phyloP scores from a whole-genome alignment of 2,329 filamentous ascomycete species.

The Colletotrichum sp. region DNA sequence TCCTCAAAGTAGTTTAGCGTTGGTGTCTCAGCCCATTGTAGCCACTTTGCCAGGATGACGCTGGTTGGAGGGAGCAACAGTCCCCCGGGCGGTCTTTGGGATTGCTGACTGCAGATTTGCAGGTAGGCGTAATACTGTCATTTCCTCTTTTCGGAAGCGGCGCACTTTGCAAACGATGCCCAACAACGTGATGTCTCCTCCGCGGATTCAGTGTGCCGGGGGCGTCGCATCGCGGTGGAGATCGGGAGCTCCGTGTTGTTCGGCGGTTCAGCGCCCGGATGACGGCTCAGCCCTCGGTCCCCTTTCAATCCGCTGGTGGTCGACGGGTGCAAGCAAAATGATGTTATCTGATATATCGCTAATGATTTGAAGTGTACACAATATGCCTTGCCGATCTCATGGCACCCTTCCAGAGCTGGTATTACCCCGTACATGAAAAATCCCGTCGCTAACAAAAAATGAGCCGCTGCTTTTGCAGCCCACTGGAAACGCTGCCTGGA shows the following conservation, averaged over 20 bases:
- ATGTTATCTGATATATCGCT: not conserved
- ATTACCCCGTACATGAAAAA: not conserved
- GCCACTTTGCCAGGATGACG: not conserved
- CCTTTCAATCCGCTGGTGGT: not conserved
- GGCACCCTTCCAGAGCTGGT: not conserved
- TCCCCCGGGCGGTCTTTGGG: not conserved
- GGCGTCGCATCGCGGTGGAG: not conserved
- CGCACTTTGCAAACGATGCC: too few relatives aligned
- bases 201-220: not conserved
- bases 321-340: not conserved
- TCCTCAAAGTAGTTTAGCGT: not conserved
- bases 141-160: too few relatives aligned
- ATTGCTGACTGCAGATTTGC: not conserved
- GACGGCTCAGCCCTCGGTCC: not conserved
- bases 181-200: too few relatives aligned
- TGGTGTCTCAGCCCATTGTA: not conserved
- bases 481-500: not conserved
- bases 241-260: not conserved
- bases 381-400: not conserved
- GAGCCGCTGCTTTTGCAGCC: not conserved
- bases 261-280: not conserved
- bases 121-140: not conserved
- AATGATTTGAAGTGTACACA: not conserved
- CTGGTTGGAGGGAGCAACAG: not conserved
- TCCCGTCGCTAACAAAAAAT: not conserved